These are phyloP conservation scores for Zancudomyces culisetae DNA, from an alignment of 371 early-diverging fungal genomes.

Conservation along the genomic window DNA sequence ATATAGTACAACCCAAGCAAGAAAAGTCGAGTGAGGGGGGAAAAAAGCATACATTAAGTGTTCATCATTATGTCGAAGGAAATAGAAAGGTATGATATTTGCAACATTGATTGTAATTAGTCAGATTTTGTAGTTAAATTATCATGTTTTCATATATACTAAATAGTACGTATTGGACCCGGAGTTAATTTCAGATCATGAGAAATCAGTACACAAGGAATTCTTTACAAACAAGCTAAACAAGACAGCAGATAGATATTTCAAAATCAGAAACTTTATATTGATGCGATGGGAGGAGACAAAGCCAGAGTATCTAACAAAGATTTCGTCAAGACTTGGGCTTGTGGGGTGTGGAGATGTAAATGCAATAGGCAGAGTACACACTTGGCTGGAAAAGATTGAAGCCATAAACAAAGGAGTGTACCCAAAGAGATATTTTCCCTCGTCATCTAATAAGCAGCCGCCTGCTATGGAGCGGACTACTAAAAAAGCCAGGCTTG, in stretches of 20 bases:
- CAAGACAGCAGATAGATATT: constrained; percentile 77
- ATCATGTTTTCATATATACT: too few species aligned
- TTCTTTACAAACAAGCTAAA: constrained; percentile 49
- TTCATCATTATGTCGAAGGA: too few species aligned
- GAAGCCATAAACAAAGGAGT: constrained; percentile 47
- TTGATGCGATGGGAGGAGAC: constrained; percentile 45
- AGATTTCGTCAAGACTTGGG: constrained; percentile 44
- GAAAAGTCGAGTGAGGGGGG: too few species aligned
- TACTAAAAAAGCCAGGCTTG: neutral
- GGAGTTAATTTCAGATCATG: constrained; percentile 30
- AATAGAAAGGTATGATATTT: too few species aligned
- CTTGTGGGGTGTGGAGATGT: constrained; percentile 71
- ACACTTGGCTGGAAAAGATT: constrained; percentile 56
- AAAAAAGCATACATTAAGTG: too few species aligned
- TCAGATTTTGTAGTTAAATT: too few species aligned
- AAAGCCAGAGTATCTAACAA: constrained; percentile 51
- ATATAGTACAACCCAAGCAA: too few species aligned
- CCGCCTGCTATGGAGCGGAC: neutral
- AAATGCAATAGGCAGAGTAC: constrained; percentile 77
- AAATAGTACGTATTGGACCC: constrained; percentile 21
- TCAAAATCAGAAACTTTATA: constrained; percentile 67
- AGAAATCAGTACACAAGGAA: constrained; percentile 41
- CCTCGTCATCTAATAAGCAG: too few species aligned
- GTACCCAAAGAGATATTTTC: too few species aligned
- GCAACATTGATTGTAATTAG: too few species aligned